A percentile compares a stretch with the other conserved stretches of the same genome.
These are phyloP conservation scores for Pseudogymnoascus sp. DNA, from an alignment of 2,329 filamentous ascomycete genomes.

Conservation along the genomic window DNA sequence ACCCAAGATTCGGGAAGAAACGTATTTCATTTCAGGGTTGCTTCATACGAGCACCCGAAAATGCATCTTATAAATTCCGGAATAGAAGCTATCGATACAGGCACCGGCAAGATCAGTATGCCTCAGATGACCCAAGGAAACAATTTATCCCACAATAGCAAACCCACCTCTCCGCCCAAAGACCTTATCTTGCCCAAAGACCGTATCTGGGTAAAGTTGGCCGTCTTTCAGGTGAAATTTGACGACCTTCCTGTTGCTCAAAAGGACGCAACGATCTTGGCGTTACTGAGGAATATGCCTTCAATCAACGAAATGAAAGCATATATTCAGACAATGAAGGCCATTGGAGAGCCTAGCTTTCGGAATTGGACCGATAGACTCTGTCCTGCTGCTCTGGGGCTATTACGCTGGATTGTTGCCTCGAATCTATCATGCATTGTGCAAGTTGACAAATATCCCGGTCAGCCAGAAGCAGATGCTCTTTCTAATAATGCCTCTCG, in stretches of 20 bases:
- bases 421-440: slow-evolving; percentile 84
- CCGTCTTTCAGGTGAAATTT: slow-evolving; percentile 46
- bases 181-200: background rate
- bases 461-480: slow-evolving; percentile 20
- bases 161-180: background rate
- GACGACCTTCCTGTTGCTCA: slow-evolving; percentile 39
- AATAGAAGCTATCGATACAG: background rate
- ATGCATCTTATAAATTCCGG: background rate
- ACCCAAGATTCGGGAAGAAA: background rate
- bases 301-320: slow-evolving; percentile 48
- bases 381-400: slow-evolving; percentile 53
- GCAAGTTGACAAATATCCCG: slow-evolving; percentile 49
- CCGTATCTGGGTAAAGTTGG: background rate
- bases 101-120: background rate
- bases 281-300: slow-evolving; percentile 51
- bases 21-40: background rate
- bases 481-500: slow-evolving; percentile 16
- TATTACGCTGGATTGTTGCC: slow-evolving; percentile 81
- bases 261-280: slow-evolving; percentile 43
- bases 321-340: slow-evolving; percentile 33
- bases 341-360: slow-evolving; percentile 24
- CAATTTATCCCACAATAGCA: background rate
- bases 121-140: background rate
- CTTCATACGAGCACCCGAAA: background rate
- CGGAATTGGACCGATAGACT: slow-evolving; percentile 50